Conservation (phyloP, 2,329 filamentous ascomycete species). For the Verruconis gallopava region DNA sequence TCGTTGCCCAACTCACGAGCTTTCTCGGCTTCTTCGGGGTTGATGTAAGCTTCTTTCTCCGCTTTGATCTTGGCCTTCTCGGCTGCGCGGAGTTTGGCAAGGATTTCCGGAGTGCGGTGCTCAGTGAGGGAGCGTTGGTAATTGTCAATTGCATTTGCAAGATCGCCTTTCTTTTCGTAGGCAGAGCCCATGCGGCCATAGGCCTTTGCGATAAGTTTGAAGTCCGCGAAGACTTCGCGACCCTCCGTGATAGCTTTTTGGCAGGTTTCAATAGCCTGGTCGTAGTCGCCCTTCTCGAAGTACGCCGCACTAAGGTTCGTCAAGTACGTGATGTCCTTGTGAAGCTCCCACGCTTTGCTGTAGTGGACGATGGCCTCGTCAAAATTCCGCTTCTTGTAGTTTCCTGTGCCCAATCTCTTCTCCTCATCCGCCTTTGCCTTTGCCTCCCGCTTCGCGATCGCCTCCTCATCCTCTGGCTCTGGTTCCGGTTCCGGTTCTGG, state of each 20-base stretch:
- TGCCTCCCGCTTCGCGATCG: constrained; percentile 69
- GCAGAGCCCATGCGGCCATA: constrained; percentile 89
- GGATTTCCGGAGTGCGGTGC: constrained; percentile 87
- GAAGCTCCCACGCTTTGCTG: constrained; percentile 80
- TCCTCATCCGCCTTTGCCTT: constrained; percentile 89
- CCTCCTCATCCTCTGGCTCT: constrained; percentile 68
- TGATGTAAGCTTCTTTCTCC: constrained; percentile 69
- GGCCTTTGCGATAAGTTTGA: constrained; percentile 97
- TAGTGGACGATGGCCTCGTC: constrained; percentile 93
- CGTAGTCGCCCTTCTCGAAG: constrained; percentile 92
- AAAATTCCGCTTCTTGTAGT: constrained; percentile 97
- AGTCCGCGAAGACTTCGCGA: constrained; percentile 80
- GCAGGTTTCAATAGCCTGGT: constrained; percentile 75
- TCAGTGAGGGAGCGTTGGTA: constrained; percentile 93
- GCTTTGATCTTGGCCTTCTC: constrained; percentile 75
- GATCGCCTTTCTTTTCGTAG: constrained; percentile 79
- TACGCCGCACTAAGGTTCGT: constrained; percentile 92
- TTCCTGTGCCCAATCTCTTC: constrained; percentile 85
- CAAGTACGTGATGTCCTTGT: constrained; percentile 95
- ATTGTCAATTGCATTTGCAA: constrained; percentile 67
- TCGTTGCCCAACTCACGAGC: constrained; percentile 88
- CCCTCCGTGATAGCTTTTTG: constrained; percentile 82
- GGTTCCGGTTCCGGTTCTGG: constrained; percentile 52
- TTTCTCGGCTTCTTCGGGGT: constrained; percentile 86
- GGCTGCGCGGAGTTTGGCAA: constrained; percentile 79